Conservation (phyloP, 257 asterid species). For the Ophiorrhiza pumila region DNA sequence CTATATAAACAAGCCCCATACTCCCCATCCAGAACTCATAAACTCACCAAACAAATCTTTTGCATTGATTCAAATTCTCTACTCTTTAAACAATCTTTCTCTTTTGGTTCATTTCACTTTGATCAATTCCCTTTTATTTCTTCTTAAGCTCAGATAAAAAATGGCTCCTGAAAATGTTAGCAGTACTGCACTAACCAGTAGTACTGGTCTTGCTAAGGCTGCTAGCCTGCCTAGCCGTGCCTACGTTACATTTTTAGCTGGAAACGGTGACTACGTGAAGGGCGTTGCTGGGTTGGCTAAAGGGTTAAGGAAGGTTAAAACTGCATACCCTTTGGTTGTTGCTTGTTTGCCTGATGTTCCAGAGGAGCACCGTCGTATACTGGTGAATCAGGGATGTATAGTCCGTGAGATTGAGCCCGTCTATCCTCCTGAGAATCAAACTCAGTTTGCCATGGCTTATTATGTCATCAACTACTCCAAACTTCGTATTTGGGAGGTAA, state of each 20-base stretch:
- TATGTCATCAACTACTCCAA: constrained; percentile 38
- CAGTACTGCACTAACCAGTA: background rate
- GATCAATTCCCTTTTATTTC: no score
- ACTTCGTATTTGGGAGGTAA: constrained; percentile 37
- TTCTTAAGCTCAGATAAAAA: background rate
- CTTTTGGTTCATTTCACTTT: background rate
- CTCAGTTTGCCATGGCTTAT: constrained; percentile 36
- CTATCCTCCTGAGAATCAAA: constrained; percentile 25
- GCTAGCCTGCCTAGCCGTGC: constrained; percentile 29
- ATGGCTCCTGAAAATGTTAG: constrained; percentile 9
- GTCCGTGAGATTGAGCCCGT: constrained; percentile 36
- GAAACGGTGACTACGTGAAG: constrained; percentile 34
- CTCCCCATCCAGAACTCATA: no score
- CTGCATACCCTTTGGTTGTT: constrained; percentile 34
- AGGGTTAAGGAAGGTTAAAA: constrained; percentile 28
- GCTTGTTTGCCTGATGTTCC: constrained; percentile 38
- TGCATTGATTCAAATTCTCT: background rate
- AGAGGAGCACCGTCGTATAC: constrained; percentile 34
- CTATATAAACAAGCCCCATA: background rate
- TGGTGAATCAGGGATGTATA: constrained; percentile 32
- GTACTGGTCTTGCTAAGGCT: constrained; percentile 14
- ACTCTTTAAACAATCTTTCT: background rate
- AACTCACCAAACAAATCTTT: background rate
- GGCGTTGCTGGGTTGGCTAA: constrained; percentile 39
- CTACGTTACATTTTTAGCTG: constrained; percentile 33